Evolutionary conservation across 768 basidiomycete species (phyloP).

Genomic region (Boletus rubropictus): DNA sequence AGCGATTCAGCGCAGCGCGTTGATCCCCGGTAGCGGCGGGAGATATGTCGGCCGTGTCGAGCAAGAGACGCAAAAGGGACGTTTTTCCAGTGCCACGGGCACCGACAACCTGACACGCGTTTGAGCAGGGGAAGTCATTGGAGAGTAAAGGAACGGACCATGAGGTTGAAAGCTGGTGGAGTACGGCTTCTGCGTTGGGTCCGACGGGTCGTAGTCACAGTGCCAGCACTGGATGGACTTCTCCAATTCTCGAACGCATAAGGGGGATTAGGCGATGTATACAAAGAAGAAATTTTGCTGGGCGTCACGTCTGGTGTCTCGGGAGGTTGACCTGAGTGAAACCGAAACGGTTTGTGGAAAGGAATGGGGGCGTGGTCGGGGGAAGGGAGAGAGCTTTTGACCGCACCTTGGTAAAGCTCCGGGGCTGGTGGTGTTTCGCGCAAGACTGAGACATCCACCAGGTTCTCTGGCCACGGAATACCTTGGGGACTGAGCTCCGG

Average conservation of each 20-base stretch:
- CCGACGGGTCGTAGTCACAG: conserved; percentile 40
- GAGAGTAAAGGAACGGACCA: conserved; percentile 44
- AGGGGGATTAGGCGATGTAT: conserved; percentile 55
- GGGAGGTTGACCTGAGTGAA: conserved; percentile 35
- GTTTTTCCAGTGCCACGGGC: conserved; percentile 82
- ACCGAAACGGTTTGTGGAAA: conserved; percentile 80
- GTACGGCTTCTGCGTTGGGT: conserved; percentile 60
- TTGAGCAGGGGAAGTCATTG: not conserved
- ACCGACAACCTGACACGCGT: conserved; percentile 58
- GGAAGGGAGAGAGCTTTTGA: conserved; percentile 59
- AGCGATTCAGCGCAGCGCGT: conserved; percentile 54
- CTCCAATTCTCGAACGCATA: conserved; percentile 58
- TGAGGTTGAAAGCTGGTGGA: conserved; percentile 79
- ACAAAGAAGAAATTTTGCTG: conserved; percentile 61
- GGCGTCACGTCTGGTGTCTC: conserved; percentile 30
- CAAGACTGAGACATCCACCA: conserved; percentile 68
- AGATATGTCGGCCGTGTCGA: conserved; percentile 82
- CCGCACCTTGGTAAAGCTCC: conserved; percentile 56
- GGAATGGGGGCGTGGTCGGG: conserved; percentile 51
- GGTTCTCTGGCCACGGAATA: conserved; percentile 80
- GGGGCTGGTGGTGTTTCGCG: conserved; percentile 36
- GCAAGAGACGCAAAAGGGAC: conserved; percentile 68
- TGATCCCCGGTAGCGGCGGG: conserved; percentile 74
- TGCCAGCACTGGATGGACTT: conserved; percentile 31
- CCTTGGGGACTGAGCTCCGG: conserved; percentile 71